Evolutionary conservation across 1,284 basidiomycete genomes (phyloP), one percentile per base, ranked within the genome.

Genomic region (Marasmius sp.): DNA sequence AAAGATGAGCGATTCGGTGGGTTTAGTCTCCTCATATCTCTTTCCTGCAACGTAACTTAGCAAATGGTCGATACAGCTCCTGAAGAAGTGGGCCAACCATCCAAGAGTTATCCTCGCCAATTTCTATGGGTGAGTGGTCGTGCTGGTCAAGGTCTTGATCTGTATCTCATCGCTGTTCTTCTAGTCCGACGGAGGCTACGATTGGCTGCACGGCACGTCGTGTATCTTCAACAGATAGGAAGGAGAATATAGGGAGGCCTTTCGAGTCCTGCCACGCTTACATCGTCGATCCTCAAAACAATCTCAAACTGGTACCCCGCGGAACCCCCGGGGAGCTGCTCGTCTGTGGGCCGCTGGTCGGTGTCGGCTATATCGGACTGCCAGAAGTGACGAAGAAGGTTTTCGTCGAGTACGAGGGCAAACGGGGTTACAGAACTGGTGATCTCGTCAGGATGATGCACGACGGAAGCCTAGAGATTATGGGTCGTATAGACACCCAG

Each of bases 401-500:
- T 33, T 85, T 85, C 68, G 61, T 81, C n/a, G 73, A 79, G 61
- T 84, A 67, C 49, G 70, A 75, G 57, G 75, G 75, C 48, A 71
- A 71, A 51, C 75, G 79, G 77, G 77, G 79, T 12, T 85, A 85
- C 69, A 75, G 81, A 34, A 85, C 83, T 3, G 83, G 83, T 10
- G 83, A 85, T 64, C 67, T 85, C 56, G 75, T 76, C 9, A 74
- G 84, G 51, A 83, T 85, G 80, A 80, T 83, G 73, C 80, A 81
- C 0, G 81, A 85, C 63, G 74, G 72, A n/a, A 79, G 79, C 6
- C 67, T 85, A 22, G 80, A 84, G 65, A 84, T 85, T 57, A 70
- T 83, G 34, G 84, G 84, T n/a, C 77, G 84, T 22, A 81, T 83
- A 49, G 84, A 85, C 64, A 79, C 79, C 16, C 84, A 85, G 64